A percentile compares a stretch with the other conserved stretches of the same genome.
Evolutionary conservation across 257 asterid genomes (phyloP).

Genomic region (Apocynum venetum): DNA sequence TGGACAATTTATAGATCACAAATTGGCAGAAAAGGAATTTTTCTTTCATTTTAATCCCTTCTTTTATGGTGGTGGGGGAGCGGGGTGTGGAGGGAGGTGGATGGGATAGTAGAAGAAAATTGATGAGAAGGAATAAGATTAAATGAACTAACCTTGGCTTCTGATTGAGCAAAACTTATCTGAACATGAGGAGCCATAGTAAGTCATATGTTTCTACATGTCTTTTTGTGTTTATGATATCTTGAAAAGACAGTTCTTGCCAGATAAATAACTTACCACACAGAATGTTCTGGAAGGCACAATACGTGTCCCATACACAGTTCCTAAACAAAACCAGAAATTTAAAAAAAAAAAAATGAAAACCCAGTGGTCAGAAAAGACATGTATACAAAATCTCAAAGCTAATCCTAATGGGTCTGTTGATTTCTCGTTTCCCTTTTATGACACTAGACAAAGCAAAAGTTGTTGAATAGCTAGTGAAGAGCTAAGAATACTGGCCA

Average conservation of each 20-base stretch:
- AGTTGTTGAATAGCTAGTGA: not conserved
- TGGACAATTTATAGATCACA: not conserved
- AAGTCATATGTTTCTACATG: not conserved
- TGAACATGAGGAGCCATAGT: conserved; percentile 21
- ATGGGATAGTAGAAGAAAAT: not conserved
- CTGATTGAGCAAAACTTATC: conserved; percentile 92
- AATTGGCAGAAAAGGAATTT: not conserved
- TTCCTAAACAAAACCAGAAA: conserved; percentile 43
- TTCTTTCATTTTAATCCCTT: not conserved
- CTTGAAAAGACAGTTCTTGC: conserved; percentile 9
- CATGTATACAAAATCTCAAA: not conserved
- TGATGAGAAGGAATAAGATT: not conserved
- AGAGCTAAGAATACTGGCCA: conserved; percentile 16
- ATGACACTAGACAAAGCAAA: not conserved
- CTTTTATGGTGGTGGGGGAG: not conserved
- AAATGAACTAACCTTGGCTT: conserved; percentile 73
- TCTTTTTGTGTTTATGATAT: not conserved
- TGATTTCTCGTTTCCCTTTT: not conserved
- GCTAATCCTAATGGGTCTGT: not conserved
- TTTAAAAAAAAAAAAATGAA: not conserved
- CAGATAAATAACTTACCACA: conserved; percentile 52
- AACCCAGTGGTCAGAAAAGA: not conserved
- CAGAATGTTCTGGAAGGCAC: conserved; percentile 91
- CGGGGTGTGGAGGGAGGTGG: not conserved
- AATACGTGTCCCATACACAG: conserved; percentile 71